phyloP scores from a whole-genome alignment of 202 grass and related monocot species.

The Carex arenaria region DNA sequence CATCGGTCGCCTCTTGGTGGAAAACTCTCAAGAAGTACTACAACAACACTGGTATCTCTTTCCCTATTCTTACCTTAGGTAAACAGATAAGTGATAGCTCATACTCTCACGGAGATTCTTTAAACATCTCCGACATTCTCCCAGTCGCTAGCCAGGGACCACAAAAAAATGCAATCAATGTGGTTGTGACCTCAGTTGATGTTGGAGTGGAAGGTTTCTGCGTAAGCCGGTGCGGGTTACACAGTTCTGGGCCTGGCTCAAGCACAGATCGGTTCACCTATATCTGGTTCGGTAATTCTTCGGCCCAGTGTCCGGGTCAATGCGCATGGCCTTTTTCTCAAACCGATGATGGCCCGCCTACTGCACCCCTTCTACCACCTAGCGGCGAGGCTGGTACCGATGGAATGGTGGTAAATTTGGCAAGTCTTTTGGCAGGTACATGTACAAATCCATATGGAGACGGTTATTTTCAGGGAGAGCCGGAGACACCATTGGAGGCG shows the following conservation, averaged over 20 bases:
- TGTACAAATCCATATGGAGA: slow-evolving; percentile 54
- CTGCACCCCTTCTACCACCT: slow-evolving; percentile 42
- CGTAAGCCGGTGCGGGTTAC: slow-evolving; percentile 59
- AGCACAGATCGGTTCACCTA: slow-evolving; percentile 25
- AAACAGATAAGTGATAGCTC: slow-evolving; percentile 12
- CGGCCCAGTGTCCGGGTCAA: slow-evolving; percentile 46
- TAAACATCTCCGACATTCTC: slow-evolving; percentile 26
- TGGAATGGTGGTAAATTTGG: slow-evolving; percentile 72
- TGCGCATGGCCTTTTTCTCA: slow-evolving; percentile 65
- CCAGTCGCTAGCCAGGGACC: slow-evolving; percentile 11
- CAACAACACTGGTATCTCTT: neutral
- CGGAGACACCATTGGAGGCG: slow-evolving; percentile 46
- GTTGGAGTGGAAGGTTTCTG: slow-evolving; percentile 70
- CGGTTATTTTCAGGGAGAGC: slow-evolving; percentile 64
- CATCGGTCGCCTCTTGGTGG: slow-evolving; percentile 41
- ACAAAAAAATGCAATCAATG: slow-evolving; percentile 22
- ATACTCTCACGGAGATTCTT: slow-evolving; percentile 14
- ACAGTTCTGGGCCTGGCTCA: slow-evolving; percentile 20
- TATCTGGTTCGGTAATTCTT: slow-evolving; percentile 50
- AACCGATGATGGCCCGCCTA: slow-evolving; percentile 33
- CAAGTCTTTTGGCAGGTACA: slow-evolving; percentile 54
- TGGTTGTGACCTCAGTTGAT: slow-evolving; percentile 57
- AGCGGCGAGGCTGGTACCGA: slow-evolving; percentile 63
- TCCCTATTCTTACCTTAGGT: slow-evolving; percentile 21
- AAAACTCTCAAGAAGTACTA: slow-evolving; percentile 32